Base-by-base conservation (phyloP, 1,139 yeast genomes). In the Candida sp. region DNA sequence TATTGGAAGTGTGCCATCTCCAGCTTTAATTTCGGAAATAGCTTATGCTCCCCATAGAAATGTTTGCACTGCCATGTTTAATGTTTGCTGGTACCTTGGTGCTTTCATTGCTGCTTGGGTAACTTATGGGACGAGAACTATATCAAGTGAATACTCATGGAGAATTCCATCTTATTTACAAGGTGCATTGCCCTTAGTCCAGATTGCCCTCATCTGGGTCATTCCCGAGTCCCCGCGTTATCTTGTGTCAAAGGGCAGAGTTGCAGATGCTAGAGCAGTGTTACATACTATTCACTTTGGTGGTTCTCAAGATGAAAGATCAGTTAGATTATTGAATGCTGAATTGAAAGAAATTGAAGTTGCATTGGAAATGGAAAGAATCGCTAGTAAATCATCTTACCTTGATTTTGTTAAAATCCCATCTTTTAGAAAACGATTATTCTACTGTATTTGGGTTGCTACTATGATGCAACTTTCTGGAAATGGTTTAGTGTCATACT, bases 41-140 rank as follows among this genome's bases (percentile, higher is more conserved):
- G 64, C 76, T 30, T 76, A 73, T 43, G 79, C 79, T 22, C 70
- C 73, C 19, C 78, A 73, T 49, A 65, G 85, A 56, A 71, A 70
- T 15, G 62, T 64, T 22, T 55, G 66, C 30, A 76, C 82, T 23
- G 63, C 77, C 22, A 58, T 68, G 39, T 79, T 70, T 56, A 76
- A 75, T 63, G 74, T 39, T 53, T 82, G 57, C 61, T 75, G 78
- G 75, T 68, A 58, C 71, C 52, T 77, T 39, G 85, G 85, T 36
- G 77, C 83, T 8, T 58, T 75, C 33, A 52, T 80, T 40, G 83
- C 84, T 6, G 77, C 85, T 2, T 71, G 81, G 76, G 68, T 74
- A 32, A 69, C 80, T 3, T 75, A 66, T 48, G 82, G 81, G 40
- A 68, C 79, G 12, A 64, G 69, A 45, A 54, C 57, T n/a, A 49